Evolutionary conservation across 2,329 filamentous ascomycete species (phyloP), one percentile per base, ranked within the genome.

Genomic region (Alternaria infectoria): DNA sequence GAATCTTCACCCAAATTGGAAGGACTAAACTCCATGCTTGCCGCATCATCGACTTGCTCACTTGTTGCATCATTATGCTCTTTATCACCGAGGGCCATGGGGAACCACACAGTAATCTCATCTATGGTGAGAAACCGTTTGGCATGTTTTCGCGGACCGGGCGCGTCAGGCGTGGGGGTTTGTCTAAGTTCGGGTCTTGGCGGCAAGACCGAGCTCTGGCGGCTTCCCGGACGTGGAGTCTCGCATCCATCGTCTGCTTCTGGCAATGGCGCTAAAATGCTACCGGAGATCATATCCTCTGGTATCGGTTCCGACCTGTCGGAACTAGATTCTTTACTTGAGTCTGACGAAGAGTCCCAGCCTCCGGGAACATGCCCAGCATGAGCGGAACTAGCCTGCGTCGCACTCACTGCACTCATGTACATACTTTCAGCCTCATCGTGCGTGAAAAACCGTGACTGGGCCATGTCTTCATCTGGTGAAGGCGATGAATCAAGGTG

Each of bases 401-500:
- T 75, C 40, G 81, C 79, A 61, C 85, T 88, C 59, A 89, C 81
- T 11, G 86, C 88, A 73, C 88, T 95, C 89, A 93, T 90, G 71
- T 96, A 96, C 89, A 96, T 92, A 77, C 93, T 96, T 74, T 93
- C 89, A 0, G 91, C 92, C 66, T 95, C 91, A 65, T 93, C 91
- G 62, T 93, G 91, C 36, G 88, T 93, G 73, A 91, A 95, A 1
- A 93, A 74, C 44, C 87, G 89, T 6, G 92, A 95, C 65, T 81
- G 70, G 12, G 79, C 61, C 25, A 81, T 61, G 56, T 77, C 75
- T 56, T 75, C 65, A 15, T 68, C 66, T 17, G 47, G 15, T 11
- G 58, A 54, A 2, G 64, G 57, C 21, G 59, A 59, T 6, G 67
- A 64, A 40, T 61, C 58, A 7, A 50, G 45, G n/a, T 58, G 44